Percentiles rank a stretch among this genome's conserved stretches.
phyloP scores from a whole-genome alignment of 805 yeast species.

The Priceomyces melissophilus region DNA sequence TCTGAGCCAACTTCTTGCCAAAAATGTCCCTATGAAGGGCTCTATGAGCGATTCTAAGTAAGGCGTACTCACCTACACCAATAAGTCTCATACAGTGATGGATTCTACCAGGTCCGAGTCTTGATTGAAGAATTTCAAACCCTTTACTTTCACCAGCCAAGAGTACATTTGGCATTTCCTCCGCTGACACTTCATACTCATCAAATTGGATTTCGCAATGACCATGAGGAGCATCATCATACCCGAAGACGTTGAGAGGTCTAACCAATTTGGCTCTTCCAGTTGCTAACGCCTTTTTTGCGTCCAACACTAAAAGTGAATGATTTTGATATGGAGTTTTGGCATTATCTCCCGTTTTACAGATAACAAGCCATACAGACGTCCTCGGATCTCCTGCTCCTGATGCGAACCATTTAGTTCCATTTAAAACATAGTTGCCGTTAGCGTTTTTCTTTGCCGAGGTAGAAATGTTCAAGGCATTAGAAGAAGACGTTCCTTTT shows the following conservation, averaged over 20 bases:
- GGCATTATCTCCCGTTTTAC: conserved; percentile 37
- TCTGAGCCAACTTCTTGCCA: conserved; percentile 46
- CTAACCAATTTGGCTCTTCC: conserved; percentile 48
- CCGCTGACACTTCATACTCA: conserved; percentile 44
- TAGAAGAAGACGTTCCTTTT: conserved; percentile 56
- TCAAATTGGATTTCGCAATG: conserved; percentile 57
- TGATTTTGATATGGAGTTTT: conserved; percentile 47
- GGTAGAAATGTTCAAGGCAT: conserved; percentile 56
- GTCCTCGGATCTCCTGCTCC: conserved; percentile 70
- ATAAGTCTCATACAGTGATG: conserved; percentile 67
- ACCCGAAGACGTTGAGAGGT: conserved; percentile 55
- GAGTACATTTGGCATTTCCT: conserved; percentile 39
- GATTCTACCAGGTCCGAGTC: conserved; percentile 68
- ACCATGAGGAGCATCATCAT: conserved; percentile 72
- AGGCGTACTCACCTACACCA: conserved; percentile 59
- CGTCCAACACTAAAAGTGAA: conserved; percentile 53
- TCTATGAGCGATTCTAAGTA: conserved; percentile 45
- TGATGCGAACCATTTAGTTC: conserved; percentile 68
- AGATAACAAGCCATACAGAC: conserved; percentile 51
- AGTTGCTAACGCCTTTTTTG: conserved; percentile 44
- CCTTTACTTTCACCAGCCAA: conserved; percentile 52
- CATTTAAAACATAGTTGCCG: conserved; percentile 52
- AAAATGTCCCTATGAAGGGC: conserved; percentile 52
- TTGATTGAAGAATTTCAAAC: conserved; percentile 59
- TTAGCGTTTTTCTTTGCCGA: conserved; percentile 34